Evolutionary conservation across 805 yeast genomes (phyloP), one percentile per base, ranked within the genome.

Genomic region (Yueomyces sp.): DNA sequence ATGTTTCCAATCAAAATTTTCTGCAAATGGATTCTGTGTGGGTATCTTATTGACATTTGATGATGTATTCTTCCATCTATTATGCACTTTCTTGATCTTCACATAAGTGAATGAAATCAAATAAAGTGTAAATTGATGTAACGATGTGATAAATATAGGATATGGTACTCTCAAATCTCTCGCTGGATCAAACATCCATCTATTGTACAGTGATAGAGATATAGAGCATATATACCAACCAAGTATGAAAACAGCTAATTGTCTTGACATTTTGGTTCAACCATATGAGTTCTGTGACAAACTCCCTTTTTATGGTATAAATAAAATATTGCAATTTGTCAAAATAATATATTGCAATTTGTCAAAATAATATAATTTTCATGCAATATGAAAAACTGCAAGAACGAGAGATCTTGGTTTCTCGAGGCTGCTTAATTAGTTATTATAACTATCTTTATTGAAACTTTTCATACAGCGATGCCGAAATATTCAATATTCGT

Each of bases 171-270:
- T 76, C 44, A 88, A 67, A 26, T 85, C 82, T 7, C 73, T 70
- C 4, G 62, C 59, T 0, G 64, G 63, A 37, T 90, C 88, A 66
- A 90, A 92, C 96, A 90, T 90, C 96, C 96, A 87, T 65, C 88
- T 88, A 68, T 92, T 92, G 66, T 90, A 92, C 31, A 85, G 62
- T 6, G 88, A 79, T 26, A 84, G 75, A 19, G 83, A 64, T 45
- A 83, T 66, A 5, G 88, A 79, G 46, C 81, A 80, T 19, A 70
- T 45, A 52, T 81, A 84, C 94, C 92, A 84, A 4, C 84, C 83
- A 5, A 58, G 28, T 12, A 49, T 50, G 37, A 43, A 52, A 9
- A 48, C 11, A 11, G 42, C 30, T 7, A 42, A 8, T 31, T 32
- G 37, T 2, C 19, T 38, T 5, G 29, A 4, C 37, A 36, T 36